Evolutionary conservation across 192 early-diverging fungal genomes (phyloP).

Genomic region (Backusella psychrophila): DNA sequence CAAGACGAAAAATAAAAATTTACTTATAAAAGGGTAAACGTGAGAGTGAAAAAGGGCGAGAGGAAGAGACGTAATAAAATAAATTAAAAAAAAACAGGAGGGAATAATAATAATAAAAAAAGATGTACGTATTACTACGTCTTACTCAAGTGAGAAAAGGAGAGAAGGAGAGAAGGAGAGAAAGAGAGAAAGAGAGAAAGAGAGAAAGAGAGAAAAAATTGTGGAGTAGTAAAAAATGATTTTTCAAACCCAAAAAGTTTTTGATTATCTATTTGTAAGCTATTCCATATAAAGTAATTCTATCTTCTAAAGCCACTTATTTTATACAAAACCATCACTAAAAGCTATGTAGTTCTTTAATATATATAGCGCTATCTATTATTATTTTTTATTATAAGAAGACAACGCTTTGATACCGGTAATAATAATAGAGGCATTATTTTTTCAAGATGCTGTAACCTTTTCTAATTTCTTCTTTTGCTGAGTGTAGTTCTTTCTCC

Average conservation of each 20-base stretch:
- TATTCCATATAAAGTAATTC: not conserved
- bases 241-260: not conserved
- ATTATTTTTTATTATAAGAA: not conserved
- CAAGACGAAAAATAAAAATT: not conserved
- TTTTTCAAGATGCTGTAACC: not conserved
- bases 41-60: not conserved
- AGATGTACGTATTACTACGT: not conserved
- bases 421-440: not conserved
- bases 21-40: not conserved
- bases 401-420: not conserved
- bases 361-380: not conserved
- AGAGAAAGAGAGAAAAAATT: not conserved
- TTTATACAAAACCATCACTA: not conserved
- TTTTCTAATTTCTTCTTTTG: slow-evolving; percentile 1
- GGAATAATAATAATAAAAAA: not conserved
- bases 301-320: not conserved
- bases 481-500: not conserved
- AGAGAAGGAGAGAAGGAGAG: not conserved
- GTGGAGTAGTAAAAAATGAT: not conserved
- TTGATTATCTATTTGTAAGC: not conserved
- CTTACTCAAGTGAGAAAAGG: not conserved
- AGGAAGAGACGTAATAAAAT: not conserved
- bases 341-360: not conserved
- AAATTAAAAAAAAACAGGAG: not conserved
- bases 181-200: no score